Evolutionary conservation across 768 basidiomycete genomes (phyloP), one percentile per base, ranked within the genome.

Genomic region (Mycena kentingensis): DNA sequence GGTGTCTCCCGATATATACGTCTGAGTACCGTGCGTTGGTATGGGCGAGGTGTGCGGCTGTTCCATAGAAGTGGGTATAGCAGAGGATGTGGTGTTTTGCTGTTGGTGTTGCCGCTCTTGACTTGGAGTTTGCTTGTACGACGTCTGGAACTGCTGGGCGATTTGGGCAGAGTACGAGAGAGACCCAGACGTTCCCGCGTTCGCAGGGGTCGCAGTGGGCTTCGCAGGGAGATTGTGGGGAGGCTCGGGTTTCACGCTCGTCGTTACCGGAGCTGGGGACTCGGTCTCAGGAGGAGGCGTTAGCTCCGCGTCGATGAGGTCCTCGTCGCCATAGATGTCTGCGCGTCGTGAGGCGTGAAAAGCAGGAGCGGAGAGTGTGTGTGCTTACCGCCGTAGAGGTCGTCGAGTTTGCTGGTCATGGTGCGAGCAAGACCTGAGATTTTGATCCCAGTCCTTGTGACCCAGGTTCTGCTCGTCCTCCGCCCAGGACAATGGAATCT

Each of bases 151-250:
- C 63, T 84, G 85, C 57, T 80, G 82, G 15, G 82, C 84, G 43
- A 83, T 79, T 68, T 83, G 85, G 3, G 79, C 84, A 31, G 79
- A 85, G 65, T 82, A 85, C 7, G 78, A 85, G 54, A 82, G 46
- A 12, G 73, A 67, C 54, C 60, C 58, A 43, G 61, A 35, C 32
- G 52, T 50, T 31, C 46, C 56, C 18, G 39, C 65, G 39, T 53
- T 59, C 59, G 38, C 47, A 15, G 52, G 31, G 18, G 34, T 21
- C 16, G 57, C 49, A 7, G 26, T 48, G 46, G 58, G 58, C 25
- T 60, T 60, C 29, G 47, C 31, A 18, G 58, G 58, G 31, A 60
- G 58, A 11, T 35, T 48, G 42, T 55, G 58, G 35, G 44, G 49
- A 19, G 58, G 46, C 31, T 56, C 52, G 18, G 52, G 55, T 46